Base-by-base conservation (phyloP, 306 rosid species). In the Dryas alaskensis region DNA sequence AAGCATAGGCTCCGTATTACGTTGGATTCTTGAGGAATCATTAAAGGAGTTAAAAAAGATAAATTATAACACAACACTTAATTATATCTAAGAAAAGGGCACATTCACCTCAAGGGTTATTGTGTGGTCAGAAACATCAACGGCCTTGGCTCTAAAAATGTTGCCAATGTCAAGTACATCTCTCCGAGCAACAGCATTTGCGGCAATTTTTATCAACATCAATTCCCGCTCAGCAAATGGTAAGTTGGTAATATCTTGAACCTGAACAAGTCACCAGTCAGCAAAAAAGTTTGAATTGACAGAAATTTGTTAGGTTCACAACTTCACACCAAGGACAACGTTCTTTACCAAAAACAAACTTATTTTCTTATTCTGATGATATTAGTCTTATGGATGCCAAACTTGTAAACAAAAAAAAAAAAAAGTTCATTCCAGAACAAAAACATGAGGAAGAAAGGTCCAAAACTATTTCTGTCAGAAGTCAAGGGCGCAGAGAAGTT, bases 211-310 rank as follows among this genome's bases (percentile, higher is more conserved):
- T 77, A 91, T 87, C 73, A 91, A 78, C 90, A 87, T 89, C 84
- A 91, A 77, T 78, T 89, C 97, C 80, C 95, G 80, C 79, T 91
- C 95, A 78, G 97, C 92, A 87, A 91, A 91, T 59, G 97, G 95
- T 75, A 86, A 62, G 73, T 87, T 84, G 72, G 97, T 91, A 78
- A 91, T 69, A 86, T 91, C 97, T 65, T 63, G 85, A 78, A 91
- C 95, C 92, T 89, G 84, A 65, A 68, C 42, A 72, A 59, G 67
- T 73, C 67, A 64, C 7, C 71, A 44, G 22, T 31, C 16, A 67
- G 19, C 22, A 57, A 14, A 31, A 19, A 71, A 55, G 55, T 54
- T 62, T 14, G 1, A 62, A 62, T 7, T 54, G 8, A 17, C 27
- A 54, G 27, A 54, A 54, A 54, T 7, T 17, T 54, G 11, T 54